A percentile compares a stretch with the other conserved stretches of the same genome.
phyloP scores from a whole-genome alignment of 352 stramenopile genomes.

The Globisporangium parvum region DNA sequence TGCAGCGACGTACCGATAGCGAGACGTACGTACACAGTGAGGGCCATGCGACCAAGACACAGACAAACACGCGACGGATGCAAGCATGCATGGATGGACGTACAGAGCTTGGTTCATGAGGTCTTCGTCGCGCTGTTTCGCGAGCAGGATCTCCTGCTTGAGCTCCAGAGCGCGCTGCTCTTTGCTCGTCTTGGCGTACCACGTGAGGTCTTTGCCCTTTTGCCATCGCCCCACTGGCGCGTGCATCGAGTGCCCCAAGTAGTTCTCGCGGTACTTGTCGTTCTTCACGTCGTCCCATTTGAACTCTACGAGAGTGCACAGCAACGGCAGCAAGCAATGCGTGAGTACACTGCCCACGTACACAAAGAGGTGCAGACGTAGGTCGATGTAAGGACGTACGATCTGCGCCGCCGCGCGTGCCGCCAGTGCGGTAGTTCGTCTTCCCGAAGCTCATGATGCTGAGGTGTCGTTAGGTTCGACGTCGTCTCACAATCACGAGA shows the following conservation, averaged over 20 bases:
- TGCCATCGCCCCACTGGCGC: constrained; percentile 87
- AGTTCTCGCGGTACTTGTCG: constrained; percentile 91
- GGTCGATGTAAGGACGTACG: constrained; percentile 34
- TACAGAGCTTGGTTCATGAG: constrained; percentile 88
- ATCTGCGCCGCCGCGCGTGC: constrained; percentile 81
- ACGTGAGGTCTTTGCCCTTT: constrained; percentile 87
- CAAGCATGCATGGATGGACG: constrained; percentile 9
- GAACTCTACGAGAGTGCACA: constrained; percentile 49
- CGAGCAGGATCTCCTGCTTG: constrained; percentile 53
- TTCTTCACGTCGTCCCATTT: constrained; percentile 93
- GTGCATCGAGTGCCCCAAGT: constrained; percentile 84
- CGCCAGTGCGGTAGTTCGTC: constrained; percentile 82
- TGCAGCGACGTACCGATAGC: not conserved
- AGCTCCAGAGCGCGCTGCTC: constrained; percentile 43
- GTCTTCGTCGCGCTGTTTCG: constrained; percentile 84
- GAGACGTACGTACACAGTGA: not conserved
- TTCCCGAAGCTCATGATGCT: constrained; percentile 73
- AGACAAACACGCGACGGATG: not conserved
- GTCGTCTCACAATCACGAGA: too few relatives aligned
- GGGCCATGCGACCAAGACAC: not conserved
- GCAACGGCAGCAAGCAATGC: not conserved
- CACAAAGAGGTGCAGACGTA: not conserved
- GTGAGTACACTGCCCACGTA: not conserved
- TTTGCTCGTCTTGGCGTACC: constrained; percentile 82
- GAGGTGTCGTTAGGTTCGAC: too few relatives aligned